Base-by-base conservation (phyloP, 805 yeast genomes). In the Starmerella bacillaris region DNA sequence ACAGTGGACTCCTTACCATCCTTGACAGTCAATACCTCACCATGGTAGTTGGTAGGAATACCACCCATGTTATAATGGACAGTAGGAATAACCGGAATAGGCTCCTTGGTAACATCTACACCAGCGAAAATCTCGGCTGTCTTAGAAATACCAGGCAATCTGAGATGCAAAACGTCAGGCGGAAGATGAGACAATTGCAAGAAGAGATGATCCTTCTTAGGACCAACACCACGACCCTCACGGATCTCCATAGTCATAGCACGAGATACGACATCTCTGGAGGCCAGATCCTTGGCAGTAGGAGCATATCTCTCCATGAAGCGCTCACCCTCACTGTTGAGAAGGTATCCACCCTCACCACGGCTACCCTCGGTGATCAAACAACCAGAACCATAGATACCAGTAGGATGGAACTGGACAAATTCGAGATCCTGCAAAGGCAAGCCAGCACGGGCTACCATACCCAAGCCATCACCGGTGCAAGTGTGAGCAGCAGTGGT, bases 21-120 rank as follows among this genome's bases (percentile, higher is more conserved):
- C 55, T 70, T 86, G 55, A 78, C 82, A 31, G 80, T 80, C 44
- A 86, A 57, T 35, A 74, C 95, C 65, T 86, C 95, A 67, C 96
- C 98, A 47, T 76, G 78, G 78, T 82, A 89, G 60, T 77, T 80
- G 48, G 98, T 89, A 60, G 98, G 98, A 48, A 86, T 80, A 74
- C 96, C 96, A 62, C 98, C 98, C 98, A 86, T 86, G 64, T 86
- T 86, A 69, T 89, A 86, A 64, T 86, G 98, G 42, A 89, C 98
- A 47, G 98, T 86, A 51, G 98, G 98, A 50, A 89, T 63, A 51
- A 86, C 84, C 51, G 96, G 98, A 58, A 89, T 89, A 55, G 98
- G 98, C 65, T 86, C 95, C 67, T 89, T 89, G 40, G 98, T 89
- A 47, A 86, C 96, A 62, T 86, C 98, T 46, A 86, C 98, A 69